Percentiles rank a stretch among this genome's conserved stretches.
Conservation (phyloP, 2,329 filamentous ascomycete species). For the Phialophora macrospora region DNA sequence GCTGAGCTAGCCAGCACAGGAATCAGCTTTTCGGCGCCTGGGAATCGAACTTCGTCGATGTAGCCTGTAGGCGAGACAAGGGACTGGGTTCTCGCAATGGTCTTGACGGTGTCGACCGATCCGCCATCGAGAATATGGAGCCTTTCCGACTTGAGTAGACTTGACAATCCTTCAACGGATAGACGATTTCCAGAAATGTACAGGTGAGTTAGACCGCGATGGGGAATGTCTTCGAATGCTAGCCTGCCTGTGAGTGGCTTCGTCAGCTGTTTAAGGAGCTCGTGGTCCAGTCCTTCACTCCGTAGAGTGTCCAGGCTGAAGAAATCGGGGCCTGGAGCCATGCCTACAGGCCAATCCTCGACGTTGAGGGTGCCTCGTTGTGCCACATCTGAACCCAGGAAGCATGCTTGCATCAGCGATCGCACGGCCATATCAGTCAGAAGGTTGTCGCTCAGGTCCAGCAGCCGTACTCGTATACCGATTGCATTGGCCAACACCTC, state of each 20-base stretch:
- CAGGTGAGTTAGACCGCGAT: slow-evolving; percentile 64
- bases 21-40: slow-evolving; percentile 60
- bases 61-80: slow-evolving; percentile 33
- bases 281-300: slow-evolving; percentile 58
- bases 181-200: slow-evolving; percentile 62
- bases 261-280: slow-evolving; percentile 56
- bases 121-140: slow-evolving; percentile 63
- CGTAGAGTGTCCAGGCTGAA: slow-evolving; percentile 49
- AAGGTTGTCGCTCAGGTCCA: slow-evolving; percentile 63
- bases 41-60: slow-evolving; percentile 45
- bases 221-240: slow-evolving; percentile 60
- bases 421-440: slow-evolving; percentile 62
- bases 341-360: slow-evolving; percentile 42
- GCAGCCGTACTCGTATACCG: slow-evolving; percentile 57
- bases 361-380: slow-evolving; percentile 39
- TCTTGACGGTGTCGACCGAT: slow-evolving; percentile 48
- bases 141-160: slow-evolving; percentile 56
- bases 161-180: slow-evolving; percentile 61
- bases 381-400: slow-evolving; percentile 43
- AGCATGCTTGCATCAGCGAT: slow-evolving; percentile 58
- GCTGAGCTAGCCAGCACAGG: slow-evolving; percentile 56
- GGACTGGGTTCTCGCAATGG: slow-evolving; percentile 30
- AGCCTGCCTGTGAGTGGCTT: slow-evolving; percentile 58
- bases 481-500: slow-evolving; percentile 59
- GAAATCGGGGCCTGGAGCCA: slow-evolving; percentile 46